phyloP scores from a whole-genome alignment of 73 alveolate species.

The Stentor roeselii region DNA sequence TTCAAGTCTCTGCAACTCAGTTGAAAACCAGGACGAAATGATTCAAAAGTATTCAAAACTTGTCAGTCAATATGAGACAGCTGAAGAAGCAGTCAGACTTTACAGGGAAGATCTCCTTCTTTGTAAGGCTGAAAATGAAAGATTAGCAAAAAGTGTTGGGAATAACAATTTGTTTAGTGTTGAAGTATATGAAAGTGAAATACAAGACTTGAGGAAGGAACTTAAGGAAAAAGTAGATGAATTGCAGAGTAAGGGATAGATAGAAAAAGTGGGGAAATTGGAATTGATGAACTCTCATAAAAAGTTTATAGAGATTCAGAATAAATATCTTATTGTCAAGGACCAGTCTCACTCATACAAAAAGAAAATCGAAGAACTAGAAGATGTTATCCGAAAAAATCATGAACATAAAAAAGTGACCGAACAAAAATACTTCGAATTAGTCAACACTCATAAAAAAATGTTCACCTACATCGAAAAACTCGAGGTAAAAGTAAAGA shows the following conservation, averaged over 20 bases:
- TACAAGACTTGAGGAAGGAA: not conserved
- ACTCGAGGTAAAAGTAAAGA: not conserved
- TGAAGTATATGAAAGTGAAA: not conserved
- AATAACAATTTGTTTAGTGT: not conserved
- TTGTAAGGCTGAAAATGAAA: not conserved
- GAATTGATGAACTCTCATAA: not conserved
- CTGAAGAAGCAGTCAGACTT: not conserved
- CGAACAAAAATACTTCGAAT: not conserved
- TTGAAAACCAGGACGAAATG: not conserved
- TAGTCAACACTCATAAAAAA: not conserved
- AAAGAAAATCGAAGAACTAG: not conserved
- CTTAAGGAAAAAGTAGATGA: not conserved
- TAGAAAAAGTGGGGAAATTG: not conserved
- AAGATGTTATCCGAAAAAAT: not conserved
- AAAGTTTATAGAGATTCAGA: not conserved
- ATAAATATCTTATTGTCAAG: too few relatives aligned
- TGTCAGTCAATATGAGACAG: not conserved
- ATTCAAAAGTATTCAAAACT: not conserved
- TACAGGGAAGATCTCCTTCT: not conserved
- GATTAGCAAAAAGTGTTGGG: not conserved
- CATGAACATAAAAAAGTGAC: not conserved
- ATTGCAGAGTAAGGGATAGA: not conserved
- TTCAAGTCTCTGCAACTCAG: not conserved
- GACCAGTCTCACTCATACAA: not conserved
- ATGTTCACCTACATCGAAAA: not conserved